Evolutionary conservation across 139 green algal species (phyloP).

Genomic region (Limnomonas spitsbergensis): DNA sequence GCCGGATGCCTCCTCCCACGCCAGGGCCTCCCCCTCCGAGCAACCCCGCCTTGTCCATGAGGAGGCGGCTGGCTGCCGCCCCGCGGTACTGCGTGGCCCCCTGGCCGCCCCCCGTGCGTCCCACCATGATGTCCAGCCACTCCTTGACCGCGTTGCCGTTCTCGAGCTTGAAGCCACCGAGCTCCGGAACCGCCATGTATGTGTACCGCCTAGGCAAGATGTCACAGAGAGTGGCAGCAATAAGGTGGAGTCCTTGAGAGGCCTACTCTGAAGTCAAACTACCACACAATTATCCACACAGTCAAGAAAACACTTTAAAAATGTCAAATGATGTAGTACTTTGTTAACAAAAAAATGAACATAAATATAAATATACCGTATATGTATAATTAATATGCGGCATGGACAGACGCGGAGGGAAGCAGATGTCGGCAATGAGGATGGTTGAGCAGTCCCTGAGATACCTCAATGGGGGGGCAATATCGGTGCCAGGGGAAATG

Average conservation of each 20-base stretch:
- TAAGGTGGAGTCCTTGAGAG: not conserved
- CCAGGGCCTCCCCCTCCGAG: not conserved
- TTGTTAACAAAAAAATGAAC: too few relatives aligned
- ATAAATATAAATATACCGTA: too few relatives aligned
- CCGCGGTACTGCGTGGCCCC: not conserved
- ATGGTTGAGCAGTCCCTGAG: too few relatives aligned
- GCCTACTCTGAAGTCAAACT: not conserved
- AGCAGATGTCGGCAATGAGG: too few relatives aligned
- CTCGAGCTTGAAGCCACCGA: conserved; percentile 51
- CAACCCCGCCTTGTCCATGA: not conserved
- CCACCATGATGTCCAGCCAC: conserved; percentile 8
- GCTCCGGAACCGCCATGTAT: conserved; percentile 20
- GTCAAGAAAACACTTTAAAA: not conserved
- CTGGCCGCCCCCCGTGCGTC: not conserved
- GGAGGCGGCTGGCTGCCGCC: not conserved
- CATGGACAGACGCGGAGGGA: too few relatives aligned
- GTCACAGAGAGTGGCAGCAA: not conserved
- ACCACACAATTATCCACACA: not conserved
- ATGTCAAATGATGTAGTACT: not conserved
- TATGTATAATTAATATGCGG: too few relatives aligned
- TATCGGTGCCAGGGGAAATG: too few relatives aligned
- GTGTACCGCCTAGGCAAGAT: conserved; percentile 18
- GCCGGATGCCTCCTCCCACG: not conserved
- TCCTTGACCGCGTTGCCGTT: conserved; percentile 42
- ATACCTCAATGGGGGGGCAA: too few relatives aligned